These are phyloP conservation scores for Aspergillus asperescens DNA, from an alignment of 495 filamentous ascomycete species.

Conservation along the genomic window DNA sequence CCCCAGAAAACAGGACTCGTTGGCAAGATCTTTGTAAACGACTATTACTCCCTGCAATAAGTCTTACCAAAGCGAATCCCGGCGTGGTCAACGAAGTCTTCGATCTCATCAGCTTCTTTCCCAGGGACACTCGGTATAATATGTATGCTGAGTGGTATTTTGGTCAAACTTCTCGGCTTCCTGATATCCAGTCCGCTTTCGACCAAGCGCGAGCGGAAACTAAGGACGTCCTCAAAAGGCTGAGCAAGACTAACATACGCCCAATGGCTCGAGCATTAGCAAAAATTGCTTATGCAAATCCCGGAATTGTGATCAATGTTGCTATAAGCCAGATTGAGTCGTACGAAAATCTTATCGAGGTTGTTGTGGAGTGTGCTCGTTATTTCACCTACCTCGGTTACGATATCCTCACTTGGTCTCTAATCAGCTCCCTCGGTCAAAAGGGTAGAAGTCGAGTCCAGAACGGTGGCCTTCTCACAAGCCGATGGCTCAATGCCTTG, in stretches of 20 bases:
- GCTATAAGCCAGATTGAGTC: constrained; percentile 82
- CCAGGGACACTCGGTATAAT: constrained; percentile 70
- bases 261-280: constrained; percentile 79
- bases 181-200: constrained; percentile 76
- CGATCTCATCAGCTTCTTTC: constrained; percentile 70
- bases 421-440: constrained; percentile 73
- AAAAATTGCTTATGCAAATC: constrained; percentile 79
- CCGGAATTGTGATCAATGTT: constrained; percentile 85
- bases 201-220: constrained; percentile 70
- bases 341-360: constrained; percentile 88
- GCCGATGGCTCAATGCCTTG: constrained; percentile 80
- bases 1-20: constrained; percentile 58
- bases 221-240: constrained; percentile 71
- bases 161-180: constrained; percentile 66
- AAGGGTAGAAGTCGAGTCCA: constrained; percentile 73
- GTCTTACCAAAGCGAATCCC: constrained; percentile 74
- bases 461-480: constrained; percentile 78
- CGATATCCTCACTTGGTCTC: constrained; percentile 83
- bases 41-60: constrained; percentile 76
- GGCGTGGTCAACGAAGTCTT: constrained; percentile 81
- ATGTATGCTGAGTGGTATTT: constrained; percentile 92
- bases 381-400: constrained; percentile 91
- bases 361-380: constrained; percentile 84
- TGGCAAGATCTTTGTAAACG: constrained; percentile 81
- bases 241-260: constrained; percentile 78